Base-by-base conservation (phyloP, 163 green algal species). In the Prototheca wickerhamii region DNA sequence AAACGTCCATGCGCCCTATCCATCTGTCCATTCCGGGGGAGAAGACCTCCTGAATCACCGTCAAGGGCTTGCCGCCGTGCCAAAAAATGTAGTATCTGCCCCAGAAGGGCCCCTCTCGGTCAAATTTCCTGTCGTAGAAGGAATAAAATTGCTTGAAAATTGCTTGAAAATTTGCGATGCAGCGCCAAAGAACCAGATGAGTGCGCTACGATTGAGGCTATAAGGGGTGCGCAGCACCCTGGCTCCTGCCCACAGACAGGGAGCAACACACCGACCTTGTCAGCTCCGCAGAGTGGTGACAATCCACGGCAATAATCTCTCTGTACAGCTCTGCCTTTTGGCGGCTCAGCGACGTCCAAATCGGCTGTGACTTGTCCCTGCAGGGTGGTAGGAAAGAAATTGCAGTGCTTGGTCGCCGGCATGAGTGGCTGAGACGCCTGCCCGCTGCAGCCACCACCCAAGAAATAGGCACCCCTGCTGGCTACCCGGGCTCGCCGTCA, bases 11-110 rank as follows among this genome's bases (percentile, higher is more conserved):
- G n/a, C n/a, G 61, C 32, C 70, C 77, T 68, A 78, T 50, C 67
- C 67, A 80, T 30, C 74, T 57, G 4, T 77, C 23, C 37, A 80
- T 28, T 2, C 31, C 43, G 2, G 61, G 55, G 26, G 67, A 72
- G 70, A 96, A 96, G 4, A 92, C 88, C 67, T 96, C 90, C 58
- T 96, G 92, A 40, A 96, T 96, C 20, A 95, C 68, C 26, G 90
- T 96, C 6, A 96, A 69, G 8, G 90, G 89, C 40, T 67, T 40
- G 3, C 83, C 80, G 8, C 76, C 74, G 72, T 88, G 80, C 79
- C 84, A 95, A 62, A 96, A 96, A 2, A 91, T 66, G 75, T 96
- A 96, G 35, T 90, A 74, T 2, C 90, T 70, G 1, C 74, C 85
- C 89, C 89, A 96, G 33, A 95, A 91, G 1, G 86, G 87, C 8